Conservation (phyloP, 805 yeast species). For the Lipomyces orientalis region DNA sequence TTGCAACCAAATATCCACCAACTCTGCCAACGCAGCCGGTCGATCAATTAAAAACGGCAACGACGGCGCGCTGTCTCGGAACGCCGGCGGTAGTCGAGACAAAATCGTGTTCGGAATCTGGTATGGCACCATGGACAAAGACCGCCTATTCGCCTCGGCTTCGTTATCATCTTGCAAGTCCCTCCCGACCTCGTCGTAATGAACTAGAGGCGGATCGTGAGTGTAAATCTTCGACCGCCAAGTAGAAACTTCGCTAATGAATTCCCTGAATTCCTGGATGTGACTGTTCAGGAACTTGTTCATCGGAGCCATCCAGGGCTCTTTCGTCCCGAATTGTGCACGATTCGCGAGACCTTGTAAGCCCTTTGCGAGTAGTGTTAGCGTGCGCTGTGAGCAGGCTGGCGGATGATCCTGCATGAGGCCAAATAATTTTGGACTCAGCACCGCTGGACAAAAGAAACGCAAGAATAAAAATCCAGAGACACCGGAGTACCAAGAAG, state of each 20-base stretch:
- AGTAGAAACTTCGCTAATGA: conserved; percentile 69
- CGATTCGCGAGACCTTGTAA: conserved; percentile 80
- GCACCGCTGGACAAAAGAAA: conserved; percentile 86
- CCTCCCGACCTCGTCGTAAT: background rate
- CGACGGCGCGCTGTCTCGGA: conserved; percentile 32
- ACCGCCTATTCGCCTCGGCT: conserved; percentile 18
- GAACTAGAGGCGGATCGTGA: conserved; percentile 21
- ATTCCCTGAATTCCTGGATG: conserved; percentile 63
- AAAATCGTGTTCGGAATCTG: conserved; percentile 29
- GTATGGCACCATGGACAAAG: conserved; percentile 26
- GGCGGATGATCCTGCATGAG: conserved; percentile 72
- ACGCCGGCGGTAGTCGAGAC: conserved; percentile 27
- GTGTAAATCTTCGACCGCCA: conserved; percentile 19
- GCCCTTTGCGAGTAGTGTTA: conserved; percentile 81
- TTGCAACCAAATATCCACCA: conserved; percentile 42
- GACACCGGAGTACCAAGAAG: conserved; percentile 66
- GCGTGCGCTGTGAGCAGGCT: conserved; percentile 73
- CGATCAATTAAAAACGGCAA: conserved; percentile 47
- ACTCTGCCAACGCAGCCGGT: conserved; percentile 42
- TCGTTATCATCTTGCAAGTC: conserved; percentile 24
- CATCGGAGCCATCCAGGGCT: conserved; percentile 75
- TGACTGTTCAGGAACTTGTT: conserved; percentile 69
- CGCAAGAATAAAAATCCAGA: conserved; percentile 84
- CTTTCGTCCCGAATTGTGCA: conserved; percentile 77
- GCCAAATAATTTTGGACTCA: conserved; percentile 86